These are phyloP conservation scores for Rauvolfia tetraphylla DNA, from an alignment of 257 asterid species.

Conservation along the genomic window DNA sequence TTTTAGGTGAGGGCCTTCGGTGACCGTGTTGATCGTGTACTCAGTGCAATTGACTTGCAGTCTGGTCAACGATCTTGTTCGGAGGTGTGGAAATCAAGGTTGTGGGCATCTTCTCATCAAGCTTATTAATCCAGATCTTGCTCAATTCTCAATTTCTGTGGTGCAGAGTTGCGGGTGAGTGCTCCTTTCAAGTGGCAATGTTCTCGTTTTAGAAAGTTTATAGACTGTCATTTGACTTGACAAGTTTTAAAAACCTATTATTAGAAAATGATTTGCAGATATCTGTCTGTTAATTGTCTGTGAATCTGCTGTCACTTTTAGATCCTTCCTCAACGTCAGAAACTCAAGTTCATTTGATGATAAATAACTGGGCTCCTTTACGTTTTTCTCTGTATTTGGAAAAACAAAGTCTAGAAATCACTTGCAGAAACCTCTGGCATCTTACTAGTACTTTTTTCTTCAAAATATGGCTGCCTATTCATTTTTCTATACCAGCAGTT, in stretches of 20 bases:
- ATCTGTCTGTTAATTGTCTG: not conserved
- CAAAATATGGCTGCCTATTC: constrained; percentile 2
- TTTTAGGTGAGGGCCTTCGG: no score
- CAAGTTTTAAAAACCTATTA: constrained; percentile 11
- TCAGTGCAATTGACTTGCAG: constrained; percentile 11
- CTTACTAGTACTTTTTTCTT: not conserved
- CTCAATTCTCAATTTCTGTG: constrained; percentile 1
- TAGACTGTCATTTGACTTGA: constrained; percentile 9
- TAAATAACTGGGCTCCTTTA: not conserved
- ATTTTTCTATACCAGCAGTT: not conserved
- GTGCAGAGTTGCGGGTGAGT: not conserved
- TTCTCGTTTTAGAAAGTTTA: constrained; percentile 17
- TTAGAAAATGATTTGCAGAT: constrained; percentile 19
- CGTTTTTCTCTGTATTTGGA: not conserved
- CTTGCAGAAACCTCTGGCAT: not conserved
- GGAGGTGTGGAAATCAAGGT: not conserved
- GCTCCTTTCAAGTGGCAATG: constrained; percentile 17
- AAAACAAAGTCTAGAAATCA: not conserved
- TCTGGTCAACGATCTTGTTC: constrained; percentile 7
- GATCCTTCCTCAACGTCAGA: not conserved
- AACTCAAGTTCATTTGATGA: constrained; percentile 9
- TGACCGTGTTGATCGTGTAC: no score
- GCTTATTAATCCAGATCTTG: constrained; percentile 11
- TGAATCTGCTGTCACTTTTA: not conserved
- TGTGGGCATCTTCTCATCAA: not conserved